These are phyloP conservation scores for Sphagnum magellanicum DNA, from an alignment of 228 moss, liverwort and hornwort genomes.

Conservation along the genomic window DNA sequence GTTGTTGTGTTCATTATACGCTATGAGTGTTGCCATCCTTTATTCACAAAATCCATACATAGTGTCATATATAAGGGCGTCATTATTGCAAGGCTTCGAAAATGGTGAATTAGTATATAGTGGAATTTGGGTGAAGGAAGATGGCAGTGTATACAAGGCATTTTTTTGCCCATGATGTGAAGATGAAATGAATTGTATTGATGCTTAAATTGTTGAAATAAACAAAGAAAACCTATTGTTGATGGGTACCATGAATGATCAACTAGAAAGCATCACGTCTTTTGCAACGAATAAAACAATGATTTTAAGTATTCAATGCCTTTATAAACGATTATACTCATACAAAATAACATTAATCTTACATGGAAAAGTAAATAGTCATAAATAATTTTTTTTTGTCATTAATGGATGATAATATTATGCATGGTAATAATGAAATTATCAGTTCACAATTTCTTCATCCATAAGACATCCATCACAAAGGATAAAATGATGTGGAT, in stretches of 20 bases:
- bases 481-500: no score
- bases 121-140: constrained; percentile 53
- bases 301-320: no score
- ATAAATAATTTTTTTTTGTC: no score
- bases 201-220: constrained; percentile 37
- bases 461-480: no score
- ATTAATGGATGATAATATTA: no score
- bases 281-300: no score
- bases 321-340: no score
- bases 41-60: constrained; percentile 15
- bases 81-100: constrained; percentile 9
- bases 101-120: background rate
- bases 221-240: constrained; percentile 33
- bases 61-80: constrained; percentile 1
- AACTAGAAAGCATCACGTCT: no score
- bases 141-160: constrained; percentile 51
- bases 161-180: constrained; percentile 38
- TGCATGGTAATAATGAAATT: no score
- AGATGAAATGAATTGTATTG: constrained; percentile 25
- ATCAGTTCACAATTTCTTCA: no score
- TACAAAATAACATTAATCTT: no score
- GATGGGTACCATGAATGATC: constrained; percentile 37
- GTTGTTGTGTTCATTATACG: constrained; percentile 9
- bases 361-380: no score
- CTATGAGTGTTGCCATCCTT: constrained; percentile 8